Base-by-base conservation (phyloP, 805 yeast species). In the Lachancea dasiensis region DNA sequence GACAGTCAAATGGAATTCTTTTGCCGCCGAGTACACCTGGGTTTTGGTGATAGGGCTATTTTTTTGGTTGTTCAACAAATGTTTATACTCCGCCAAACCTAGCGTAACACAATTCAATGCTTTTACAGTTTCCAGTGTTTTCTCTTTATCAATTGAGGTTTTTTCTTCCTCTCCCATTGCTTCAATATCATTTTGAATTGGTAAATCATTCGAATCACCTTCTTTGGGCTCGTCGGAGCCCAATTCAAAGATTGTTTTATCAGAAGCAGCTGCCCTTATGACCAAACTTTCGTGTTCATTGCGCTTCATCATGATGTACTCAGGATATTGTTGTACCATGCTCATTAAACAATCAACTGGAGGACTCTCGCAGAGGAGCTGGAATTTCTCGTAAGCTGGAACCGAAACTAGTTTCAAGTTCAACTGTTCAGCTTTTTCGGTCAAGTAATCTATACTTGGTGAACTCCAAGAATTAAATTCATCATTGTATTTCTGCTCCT, bases 1-100 rank as follows among this genome's bases (percentile, higher is more conserved):
- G 1, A 73, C 68, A 2, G 68, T 60, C 34, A 73, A 50, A 6
- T 68, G 67, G 46, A 68, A 67, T 11, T 54, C 54, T 49, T 63
- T 66, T 3, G 79, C 61, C 14, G 53, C 56, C 25, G 55, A 49
- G 37, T 58, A 58, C 5, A 64, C 45, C 31, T 60, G 63, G 2
- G 61, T 45, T 33, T 56, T 61, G 2, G 63, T 61, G n/a, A 59
- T 39, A 11, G 49, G 40, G 22, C 51, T 52, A 16, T 53, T 52
- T 35, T 55, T 52, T 41, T 59, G 63, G 29, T 52, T 54, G 14
- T 55, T 62, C 14, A 51, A 35, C 13, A 63, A 41, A 9, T 46
- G 48, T 24, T 50, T 56, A 45, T 61, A 66, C 28, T 65, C 67
- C 11, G 54, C 63, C 18, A 54, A 47, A 1, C 63, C 50, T 27